A percentile compares a stretch with the other conserved stretches of the same genome.
These are phyloP conservation scores for Sabuloglossum arenarium DNA, from an alignment of 495 filamentous ascomycete species.

Conservation along the genomic window DNA sequence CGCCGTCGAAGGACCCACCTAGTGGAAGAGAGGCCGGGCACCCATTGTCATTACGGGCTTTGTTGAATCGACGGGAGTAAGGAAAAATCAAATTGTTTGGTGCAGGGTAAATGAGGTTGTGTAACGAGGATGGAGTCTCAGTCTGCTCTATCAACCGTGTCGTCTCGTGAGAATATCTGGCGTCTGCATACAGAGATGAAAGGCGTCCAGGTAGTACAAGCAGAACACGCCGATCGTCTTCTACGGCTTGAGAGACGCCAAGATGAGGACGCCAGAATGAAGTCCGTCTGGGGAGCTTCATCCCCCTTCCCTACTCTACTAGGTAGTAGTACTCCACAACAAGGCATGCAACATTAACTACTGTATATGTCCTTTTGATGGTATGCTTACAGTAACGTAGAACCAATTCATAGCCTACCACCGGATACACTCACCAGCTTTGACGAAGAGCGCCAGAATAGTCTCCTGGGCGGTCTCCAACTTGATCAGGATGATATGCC, in stretches of 20 bases:
- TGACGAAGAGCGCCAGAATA: slow-evolving; percentile 53
- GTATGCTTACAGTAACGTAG: slow-evolving; percentile 22
- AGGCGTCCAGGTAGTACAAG: slow-evolving; percentile 56
- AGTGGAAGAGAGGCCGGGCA: not conserved
- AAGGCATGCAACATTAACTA: slow-evolving; percentile 40
- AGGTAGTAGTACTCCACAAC: slow-evolving; percentile 38
- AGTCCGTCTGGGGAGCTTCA: slow-evolving; percentile 60
- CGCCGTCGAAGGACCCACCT: not conserved
- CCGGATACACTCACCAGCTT: slow-evolving; percentile 67
- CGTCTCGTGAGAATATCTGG: slow-evolving; percentile 61
- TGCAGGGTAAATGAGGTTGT: not conserved
- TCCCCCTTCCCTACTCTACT: slow-evolving; percentile 65
- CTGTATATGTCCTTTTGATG: slow-evolving; percentile 10
- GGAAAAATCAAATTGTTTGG: not conserved
- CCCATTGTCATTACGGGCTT: not conserved
- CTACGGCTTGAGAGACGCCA: slow-evolving; percentile 60
- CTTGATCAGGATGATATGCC: slow-evolving; percentile 83
- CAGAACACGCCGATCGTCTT: slow-evolving; percentile 63
- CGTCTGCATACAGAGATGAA: slow-evolving; percentile 74
- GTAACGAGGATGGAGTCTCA: not conserved
- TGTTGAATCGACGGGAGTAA: not conserved
- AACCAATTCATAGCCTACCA: slow-evolving; percentile 48
- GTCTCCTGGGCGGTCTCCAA: slow-evolving; percentile 50
- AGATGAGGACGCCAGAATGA: slow-evolving; percentile 62
- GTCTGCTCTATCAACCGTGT: not conserved